phyloP scores from a whole-genome alignment of 768 basidiomycete species.

The Kwoniella shandongensis region DNA sequence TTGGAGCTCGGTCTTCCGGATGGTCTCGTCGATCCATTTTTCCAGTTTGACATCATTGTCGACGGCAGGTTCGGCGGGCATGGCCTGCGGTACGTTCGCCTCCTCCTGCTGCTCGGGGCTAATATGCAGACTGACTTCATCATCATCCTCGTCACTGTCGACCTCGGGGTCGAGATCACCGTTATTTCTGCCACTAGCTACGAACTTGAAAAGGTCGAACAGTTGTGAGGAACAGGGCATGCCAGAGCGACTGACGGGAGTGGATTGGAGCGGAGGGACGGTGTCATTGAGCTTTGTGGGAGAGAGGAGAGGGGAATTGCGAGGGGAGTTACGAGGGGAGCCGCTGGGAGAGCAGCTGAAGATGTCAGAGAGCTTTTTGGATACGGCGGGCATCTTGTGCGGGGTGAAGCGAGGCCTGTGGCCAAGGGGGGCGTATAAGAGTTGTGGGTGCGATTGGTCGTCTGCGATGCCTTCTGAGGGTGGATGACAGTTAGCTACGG shows the following conservation, averaged over 20 bases:
- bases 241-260: constrained; percentile 3
- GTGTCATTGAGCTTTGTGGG: background rate
- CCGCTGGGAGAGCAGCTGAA: background rate
- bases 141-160: constrained; percentile 22
- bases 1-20: constrained; percentile 12
- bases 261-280: background rate
- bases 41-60: background rate
- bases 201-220: constrained; percentile 35
- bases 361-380: background rate
- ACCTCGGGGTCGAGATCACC: constrained; percentile 1
- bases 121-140: constrained; percentile 3
- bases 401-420: no score
- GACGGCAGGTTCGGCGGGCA: background rate
- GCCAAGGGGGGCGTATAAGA: no score
- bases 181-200: constrained; percentile 25
- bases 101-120: background rate
- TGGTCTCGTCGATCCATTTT: constrained; percentile 26
- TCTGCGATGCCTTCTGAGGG: no score
- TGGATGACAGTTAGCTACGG: no score
- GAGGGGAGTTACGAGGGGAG: background rate
- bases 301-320: background rate
- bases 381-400: background rate
- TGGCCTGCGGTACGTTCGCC: background rate
- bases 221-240: constrained; percentile 24
- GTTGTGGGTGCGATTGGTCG: no score